Conservation (phyloP, 164 flowering plant genomes). For the grape (Vitis vinifera) region DNA sequence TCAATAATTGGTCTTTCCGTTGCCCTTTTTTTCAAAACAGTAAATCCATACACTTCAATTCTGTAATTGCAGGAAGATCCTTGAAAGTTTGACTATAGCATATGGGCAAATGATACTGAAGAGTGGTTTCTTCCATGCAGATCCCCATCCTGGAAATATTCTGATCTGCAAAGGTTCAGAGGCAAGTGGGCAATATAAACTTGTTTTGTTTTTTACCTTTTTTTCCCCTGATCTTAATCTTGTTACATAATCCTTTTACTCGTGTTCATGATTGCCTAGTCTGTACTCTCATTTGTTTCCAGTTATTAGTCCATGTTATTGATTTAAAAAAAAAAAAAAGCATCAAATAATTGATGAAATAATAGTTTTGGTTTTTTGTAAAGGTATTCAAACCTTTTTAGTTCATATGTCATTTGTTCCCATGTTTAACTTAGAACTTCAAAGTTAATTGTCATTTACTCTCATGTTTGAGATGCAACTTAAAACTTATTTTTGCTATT, state of each 20-base stretch:
- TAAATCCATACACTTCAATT: constrained; percentile 7
- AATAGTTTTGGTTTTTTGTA: too few species aligned
- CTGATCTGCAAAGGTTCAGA: constrained; percentile 86
- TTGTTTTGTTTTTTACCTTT: neutral
- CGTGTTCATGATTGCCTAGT: too few species aligned
- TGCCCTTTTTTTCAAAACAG: neutral
- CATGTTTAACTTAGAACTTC: too few species aligned
- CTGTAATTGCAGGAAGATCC: constrained; percentile 73
- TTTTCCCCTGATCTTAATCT: too few species aligned
- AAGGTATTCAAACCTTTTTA: too few species aligned
- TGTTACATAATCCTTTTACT: too few species aligned
- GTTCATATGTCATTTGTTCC: too few species aligned
- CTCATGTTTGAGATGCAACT: neutral
- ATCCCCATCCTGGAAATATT: constrained; percentile 99
- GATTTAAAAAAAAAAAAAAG: too few species aligned
- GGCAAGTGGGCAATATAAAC: constrained; percentile 42
- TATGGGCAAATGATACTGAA: constrained; percentile 98
- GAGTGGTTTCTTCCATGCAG: constrained; percentile 98
- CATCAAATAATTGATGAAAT: too few species aligned
- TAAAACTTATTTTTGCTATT: neutral
- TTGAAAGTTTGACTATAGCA: constrained; percentile 72
- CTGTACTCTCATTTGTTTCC: too few species aligned
- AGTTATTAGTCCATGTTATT: too few species aligned
- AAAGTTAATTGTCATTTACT: neutral
- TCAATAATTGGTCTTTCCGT: neutral